phyloP scores from a whole-genome alignment of 2,329 filamentous ascomycete species.

The Aspergillus fischeri region DNA sequence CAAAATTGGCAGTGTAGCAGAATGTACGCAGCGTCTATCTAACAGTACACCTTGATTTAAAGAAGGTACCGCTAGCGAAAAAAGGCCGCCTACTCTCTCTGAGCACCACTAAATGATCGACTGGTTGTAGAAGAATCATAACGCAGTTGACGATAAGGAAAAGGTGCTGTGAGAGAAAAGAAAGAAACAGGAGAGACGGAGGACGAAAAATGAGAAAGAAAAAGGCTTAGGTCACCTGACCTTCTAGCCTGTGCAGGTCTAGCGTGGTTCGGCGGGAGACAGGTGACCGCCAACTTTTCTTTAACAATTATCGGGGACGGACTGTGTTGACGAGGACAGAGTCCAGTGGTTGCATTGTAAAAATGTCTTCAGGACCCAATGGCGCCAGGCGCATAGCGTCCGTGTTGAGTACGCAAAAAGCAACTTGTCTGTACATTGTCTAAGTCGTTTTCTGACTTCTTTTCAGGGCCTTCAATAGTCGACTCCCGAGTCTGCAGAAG shows the following conservation, averaged over 20 bases:
- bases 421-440: neutral
- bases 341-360: slow-evolving; percentile 14
- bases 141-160: slow-evolving; percentile 89
- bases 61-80: slow-evolving; percentile 98
- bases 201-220: slow-evolving; percentile 19
- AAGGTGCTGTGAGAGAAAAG: slow-evolving; percentile 62
- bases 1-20: neutral
- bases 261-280: slow-evolving; percentile 18
- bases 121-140: slow-evolving; percentile 63
- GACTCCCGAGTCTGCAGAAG: slow-evolving; percentile 41
- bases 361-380: slow-evolving; percentile 41
- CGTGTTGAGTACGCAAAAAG: slow-evolving; percentile 33
- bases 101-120: slow-evolving; percentile 90
- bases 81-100: slow-evolving; percentile 80
- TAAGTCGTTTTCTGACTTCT: slow-evolving; percentile 11
- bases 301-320: slow-evolving; percentile 16
- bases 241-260: slow-evolving; percentile 23
- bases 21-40: slow-evolving; percentile 93
- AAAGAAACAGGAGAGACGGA: slow-evolving; percentile 26
- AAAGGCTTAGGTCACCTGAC: slow-evolving; percentile 21
- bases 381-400: slow-evolving; percentile 38
- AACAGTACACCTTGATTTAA: slow-evolving; percentile 75
- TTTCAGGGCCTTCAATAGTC: slow-evolving; percentile 33
- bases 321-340: slow-evolving; percentile 15
- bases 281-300: slow-evolving; percentile 41